Percentiles rank a stretch among this genome's conserved stretches.
These are phyloP conservation scores for Fusarium sp. DNA, from an alignment of 2,329 filamentous ascomycete genomes.

Conservation along the genomic window DNA sequence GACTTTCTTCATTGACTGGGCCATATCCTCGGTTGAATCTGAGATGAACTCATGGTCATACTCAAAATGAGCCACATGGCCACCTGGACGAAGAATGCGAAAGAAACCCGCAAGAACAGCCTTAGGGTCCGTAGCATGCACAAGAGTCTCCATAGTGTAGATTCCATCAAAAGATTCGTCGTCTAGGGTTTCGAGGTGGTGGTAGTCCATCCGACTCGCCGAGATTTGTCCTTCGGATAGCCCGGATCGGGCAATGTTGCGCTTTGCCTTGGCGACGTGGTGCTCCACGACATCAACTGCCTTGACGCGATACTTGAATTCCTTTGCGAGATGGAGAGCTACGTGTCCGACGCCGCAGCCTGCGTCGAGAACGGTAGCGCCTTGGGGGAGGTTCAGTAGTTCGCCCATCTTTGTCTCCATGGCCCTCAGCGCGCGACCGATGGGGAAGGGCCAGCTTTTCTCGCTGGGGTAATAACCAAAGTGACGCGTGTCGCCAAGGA, in stretches of 20 bases:
- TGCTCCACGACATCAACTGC: slow-evolving; percentile 62
- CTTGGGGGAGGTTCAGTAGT: slow-evolving; percentile 51
- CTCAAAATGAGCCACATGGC: slow-evolving; percentile 59
- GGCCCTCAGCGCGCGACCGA: slow-evolving; percentile 54
- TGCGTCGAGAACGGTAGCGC: slow-evolving; percentile 61
- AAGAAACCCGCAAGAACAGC: slow-evolving; percentile 60
- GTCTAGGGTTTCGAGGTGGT: slow-evolving; percentile 58
- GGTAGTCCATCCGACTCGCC: slow-evolving; percentile 61
- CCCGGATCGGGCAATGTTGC: slow-evolving; percentile 52
- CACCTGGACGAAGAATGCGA: slow-evolving; percentile 61
- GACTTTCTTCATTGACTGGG: slow-evolving; percentile 49
- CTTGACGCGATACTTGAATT: slow-evolving; percentile 53
- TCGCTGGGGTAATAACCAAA: slow-evolving; percentile 61
- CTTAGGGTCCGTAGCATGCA: slow-evolving; percentile 63
- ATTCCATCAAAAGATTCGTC: slow-evolving; percentile 60
- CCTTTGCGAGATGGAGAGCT: slow-evolving; percentile 59
- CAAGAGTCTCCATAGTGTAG: slow-evolving; percentile 69
- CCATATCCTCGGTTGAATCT: slow-evolving; percentile 2
- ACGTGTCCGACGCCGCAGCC: slow-evolving; percentile 64
- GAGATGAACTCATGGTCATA: slow-evolving; percentile 55
- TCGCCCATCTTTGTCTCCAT: slow-evolving; percentile 64
- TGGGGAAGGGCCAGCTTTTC: slow-evolving; percentile 61
- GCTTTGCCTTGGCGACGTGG: slow-evolving; percentile 58
- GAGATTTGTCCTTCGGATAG: slow-evolving; percentile 52
- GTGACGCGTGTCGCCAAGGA: slow-evolving; percentile 62